phyloP scores from a whole-genome alignment of 306 rosid species.

The Cicer cuneatum region DNA sequence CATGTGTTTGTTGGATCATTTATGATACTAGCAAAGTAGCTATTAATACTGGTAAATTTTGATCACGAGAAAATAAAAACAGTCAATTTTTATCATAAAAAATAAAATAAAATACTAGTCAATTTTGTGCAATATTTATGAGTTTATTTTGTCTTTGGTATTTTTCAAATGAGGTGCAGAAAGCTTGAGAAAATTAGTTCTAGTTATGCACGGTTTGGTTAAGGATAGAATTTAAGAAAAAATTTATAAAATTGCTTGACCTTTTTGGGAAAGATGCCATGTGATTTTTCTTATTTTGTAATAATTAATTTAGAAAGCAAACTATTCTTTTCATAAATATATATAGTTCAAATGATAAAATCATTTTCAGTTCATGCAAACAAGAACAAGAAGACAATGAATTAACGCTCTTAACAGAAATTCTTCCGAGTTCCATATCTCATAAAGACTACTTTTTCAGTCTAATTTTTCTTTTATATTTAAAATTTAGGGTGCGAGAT shows the following conservation, averaged over 20 bases:
- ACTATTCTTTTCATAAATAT: too few species aligned
- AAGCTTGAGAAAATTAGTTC: background rate
- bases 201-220: background rate
- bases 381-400: constrained; percentile 18
- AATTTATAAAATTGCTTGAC: too few species aligned
- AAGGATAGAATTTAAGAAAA: too few species aligned
- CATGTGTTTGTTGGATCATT: constrained; percentile 40
- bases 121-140: too few species aligned
- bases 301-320: too few species aligned
- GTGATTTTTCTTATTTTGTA: background rate
- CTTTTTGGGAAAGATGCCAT: constrained; percentile 12
- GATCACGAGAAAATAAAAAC: too few species aligned
- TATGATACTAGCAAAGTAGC: background rate
- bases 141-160: too few species aligned
- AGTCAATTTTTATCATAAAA: too few species aligned
- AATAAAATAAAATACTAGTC: too few species aligned
- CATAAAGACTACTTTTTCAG: constrained; percentile 34
- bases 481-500: too few species aligned
- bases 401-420: constrained; percentile 37
- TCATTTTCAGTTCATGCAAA: constrained; percentile 8
- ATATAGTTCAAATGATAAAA: too few species aligned
- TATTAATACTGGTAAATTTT: background rate
- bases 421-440: constrained; percentile 30
- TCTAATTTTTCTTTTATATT: too few species aligned
- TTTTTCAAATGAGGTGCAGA: constrained; percentile 3